Conservation (phyloP, 148 eudicot genomes). For the Amaranthus hypochondriacus region DNA sequence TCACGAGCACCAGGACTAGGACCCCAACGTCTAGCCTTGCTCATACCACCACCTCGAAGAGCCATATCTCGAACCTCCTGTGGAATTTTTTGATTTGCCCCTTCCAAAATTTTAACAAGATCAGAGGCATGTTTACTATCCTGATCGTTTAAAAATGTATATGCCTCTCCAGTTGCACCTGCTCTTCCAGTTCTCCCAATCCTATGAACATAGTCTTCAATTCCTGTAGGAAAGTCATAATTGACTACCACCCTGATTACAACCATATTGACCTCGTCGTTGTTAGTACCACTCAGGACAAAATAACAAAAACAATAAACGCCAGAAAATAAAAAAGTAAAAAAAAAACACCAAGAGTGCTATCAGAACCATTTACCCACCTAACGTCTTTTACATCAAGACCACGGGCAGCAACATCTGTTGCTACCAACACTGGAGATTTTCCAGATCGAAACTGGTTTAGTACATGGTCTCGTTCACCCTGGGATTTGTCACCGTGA, state of each 20-base stretch:
- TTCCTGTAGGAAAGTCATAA: conserved; percentile 89
- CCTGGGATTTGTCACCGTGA: conserved; percentile 88
- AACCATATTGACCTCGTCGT: conserved; percentile 4
- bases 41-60: conserved; percentile 76
- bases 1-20: conserved; percentile 47
- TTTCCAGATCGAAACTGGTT: conserved; percentile 70
- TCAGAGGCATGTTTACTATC: conserved; percentile 86
- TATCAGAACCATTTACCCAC: conserved; percentile 30
- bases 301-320: background rate
- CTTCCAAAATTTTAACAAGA: conserved; percentile 82
- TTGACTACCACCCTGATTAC: conserved; percentile 78
- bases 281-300: background rate
- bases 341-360: too few relatives aligned
- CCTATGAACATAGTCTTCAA: conserved; percentile 97
- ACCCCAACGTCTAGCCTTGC: conserved; percentile 43
- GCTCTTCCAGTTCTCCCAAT: conserved; percentile 99
- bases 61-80: conserved; percentile 81
- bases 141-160: conserved; percentile 75
- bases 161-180: conserved; percentile 86
- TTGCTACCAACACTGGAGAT: conserved; percentile 91
- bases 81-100: conserved; percentile 81
- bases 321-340: too few relatives aligned
- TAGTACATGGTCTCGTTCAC: conserved; percentile 79
- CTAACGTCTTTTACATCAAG: conserved; percentile 87
- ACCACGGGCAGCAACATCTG: conserved; percentile 99